phyloP scores from a whole-genome alignment of 768 basidiomycete genomes.

The Crassisporium funariophilum region DNA sequence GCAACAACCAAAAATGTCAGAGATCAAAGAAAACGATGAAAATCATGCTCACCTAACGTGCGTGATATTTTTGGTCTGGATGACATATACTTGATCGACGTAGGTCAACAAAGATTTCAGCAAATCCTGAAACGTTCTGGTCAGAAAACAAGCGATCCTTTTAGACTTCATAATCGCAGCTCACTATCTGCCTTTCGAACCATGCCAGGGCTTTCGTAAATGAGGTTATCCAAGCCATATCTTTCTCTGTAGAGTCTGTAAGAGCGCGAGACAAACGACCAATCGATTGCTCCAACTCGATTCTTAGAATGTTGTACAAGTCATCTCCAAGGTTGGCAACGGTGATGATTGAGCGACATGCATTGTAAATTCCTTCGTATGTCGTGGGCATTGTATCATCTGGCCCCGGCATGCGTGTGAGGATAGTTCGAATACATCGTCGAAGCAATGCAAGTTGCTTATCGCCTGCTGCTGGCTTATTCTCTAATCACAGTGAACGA shows the following conservation, averaged over 20 bases:
- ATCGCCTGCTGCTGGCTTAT: conserved; percentile 26
- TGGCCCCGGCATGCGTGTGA: conserved; percentile 35
- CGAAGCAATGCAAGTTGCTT: conserved; percentile 33
- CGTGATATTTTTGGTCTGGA: conserved; percentile 35
- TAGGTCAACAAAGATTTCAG: conserved; percentile 68
- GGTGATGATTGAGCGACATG: conserved; percentile 58
- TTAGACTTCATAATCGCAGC: conserved; percentile 21
- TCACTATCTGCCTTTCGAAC: conserved; percentile 68
- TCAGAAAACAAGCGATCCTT: background rate
- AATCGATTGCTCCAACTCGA: conserved; percentile 62
- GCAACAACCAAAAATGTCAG: conserved; percentile 16
- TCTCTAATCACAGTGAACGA: conserved; percentile 12
- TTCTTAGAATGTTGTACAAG: conserved; percentile 57
- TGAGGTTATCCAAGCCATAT: conserved; percentile 56
- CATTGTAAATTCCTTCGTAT: conserved; percentile 57
- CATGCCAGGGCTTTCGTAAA: conserved; percentile 60
- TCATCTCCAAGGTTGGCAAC: conserved; percentile 55
- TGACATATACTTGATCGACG: conserved; percentile 69
- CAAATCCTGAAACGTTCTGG: conserved; percentile 43
- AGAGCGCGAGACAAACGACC: conserved; percentile 43
- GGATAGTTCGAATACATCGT: conserved; percentile 40
- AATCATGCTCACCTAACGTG: conserved; percentile 46
- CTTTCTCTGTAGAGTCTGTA: conserved; percentile 23
- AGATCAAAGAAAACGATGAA: background rate
- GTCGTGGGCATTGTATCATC: conserved; percentile 42